phyloP scores from a whole-genome alignment of 2,329 filamentous ascomycete genomes.

The Septoria petroselini region DNA sequence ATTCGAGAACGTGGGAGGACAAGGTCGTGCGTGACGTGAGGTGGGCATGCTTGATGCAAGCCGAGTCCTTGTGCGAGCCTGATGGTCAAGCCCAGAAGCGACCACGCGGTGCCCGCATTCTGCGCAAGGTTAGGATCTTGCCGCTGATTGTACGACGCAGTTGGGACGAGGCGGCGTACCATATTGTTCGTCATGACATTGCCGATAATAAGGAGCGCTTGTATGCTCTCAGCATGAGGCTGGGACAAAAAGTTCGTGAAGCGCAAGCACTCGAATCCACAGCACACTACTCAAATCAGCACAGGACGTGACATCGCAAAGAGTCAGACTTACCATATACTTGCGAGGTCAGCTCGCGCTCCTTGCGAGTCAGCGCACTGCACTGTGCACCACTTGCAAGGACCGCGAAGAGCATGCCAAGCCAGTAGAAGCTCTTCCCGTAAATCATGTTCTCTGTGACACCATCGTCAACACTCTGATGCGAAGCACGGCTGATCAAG shows the following conservation, averaged over 20 bases:
- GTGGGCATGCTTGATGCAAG: conserved; percentile 57
- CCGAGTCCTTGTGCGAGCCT: conserved; percentile 60
- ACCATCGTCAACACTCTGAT: conserved; percentile 41
- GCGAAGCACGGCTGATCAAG: conserved; percentile 50
- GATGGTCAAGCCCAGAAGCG: conserved; percentile 58
- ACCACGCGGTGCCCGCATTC: conserved; percentile 63
- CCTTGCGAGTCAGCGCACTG: conserved; percentile 56
- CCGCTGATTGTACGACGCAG: conserved; percentile 11
- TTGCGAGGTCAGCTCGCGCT: conserved; percentile 61
- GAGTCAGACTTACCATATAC: conserved; percentile 52
- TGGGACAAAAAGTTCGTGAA: conserved; percentile 64
- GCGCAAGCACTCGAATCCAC: conserved; percentile 62
- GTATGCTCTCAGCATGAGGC: conserved; percentile 59
- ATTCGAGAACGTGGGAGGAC: conserved; percentile 39
- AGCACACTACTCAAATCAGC: conserved; percentile 43
- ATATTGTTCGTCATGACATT: conserved; percentile 47
- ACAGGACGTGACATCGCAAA: not conserved
- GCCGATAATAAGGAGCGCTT: conserved; percentile 60
- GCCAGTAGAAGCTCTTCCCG: conserved; percentile 57
- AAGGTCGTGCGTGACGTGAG: conserved; percentile 50
- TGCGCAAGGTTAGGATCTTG: conserved; percentile 38
- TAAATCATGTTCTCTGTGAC: conserved; percentile 56
- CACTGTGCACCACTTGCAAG: conserved; percentile 63
- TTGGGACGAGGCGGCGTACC: conserved; percentile 21
- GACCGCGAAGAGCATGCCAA: conserved; percentile 60